phyloP scores from a whole-genome alignment of 345 rosid species.

The Murraya paniculata region DNA sequence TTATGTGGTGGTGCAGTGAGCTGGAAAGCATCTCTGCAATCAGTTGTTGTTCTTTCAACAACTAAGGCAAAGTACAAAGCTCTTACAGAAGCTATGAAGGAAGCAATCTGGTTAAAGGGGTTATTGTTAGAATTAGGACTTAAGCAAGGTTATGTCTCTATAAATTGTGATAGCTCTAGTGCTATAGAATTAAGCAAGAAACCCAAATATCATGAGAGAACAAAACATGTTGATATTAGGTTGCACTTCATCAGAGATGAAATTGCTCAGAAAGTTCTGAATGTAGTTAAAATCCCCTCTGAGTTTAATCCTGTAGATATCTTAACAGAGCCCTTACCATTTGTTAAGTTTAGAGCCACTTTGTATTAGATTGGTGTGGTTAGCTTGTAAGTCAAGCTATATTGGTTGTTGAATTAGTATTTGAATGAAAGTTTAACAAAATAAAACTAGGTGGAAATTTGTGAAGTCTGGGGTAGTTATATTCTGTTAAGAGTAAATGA shows the following conservation, averaged over 20 bases:
- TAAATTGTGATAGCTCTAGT: not conserved
- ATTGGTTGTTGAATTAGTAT: too few relatives aligned
- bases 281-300: not conserved
- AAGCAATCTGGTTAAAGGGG: not conserved
- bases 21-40: not conserved
- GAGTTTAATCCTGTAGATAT: not conserved
- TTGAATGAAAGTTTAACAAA: too few relatives aligned
- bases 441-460: too few relatives aligned
- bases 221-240: not conserved
- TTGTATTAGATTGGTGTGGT: too few relatives aligned
- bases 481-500: too few relatives aligned
- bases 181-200: too few relatives aligned
- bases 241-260: not conserved
- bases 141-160: not conserved
- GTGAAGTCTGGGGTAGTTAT: too few relatives aligned
- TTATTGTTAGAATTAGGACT: not conserved
- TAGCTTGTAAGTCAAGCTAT: too few relatives aligned
- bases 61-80: not conserved
- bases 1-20: not conserved
- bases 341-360: not conserved
- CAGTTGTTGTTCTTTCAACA: not conserved
- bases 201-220: not conserved
- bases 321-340: not conserved
- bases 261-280: fast-evolving
- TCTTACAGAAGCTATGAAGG: not conserved